A percentile compares a stretch with the other conserved stretches of the same genome.
phyloP scores from a whole-genome alignment of 2,329 filamentous ascomycete genomes.

The Madurella mycetomatis region DNA sequence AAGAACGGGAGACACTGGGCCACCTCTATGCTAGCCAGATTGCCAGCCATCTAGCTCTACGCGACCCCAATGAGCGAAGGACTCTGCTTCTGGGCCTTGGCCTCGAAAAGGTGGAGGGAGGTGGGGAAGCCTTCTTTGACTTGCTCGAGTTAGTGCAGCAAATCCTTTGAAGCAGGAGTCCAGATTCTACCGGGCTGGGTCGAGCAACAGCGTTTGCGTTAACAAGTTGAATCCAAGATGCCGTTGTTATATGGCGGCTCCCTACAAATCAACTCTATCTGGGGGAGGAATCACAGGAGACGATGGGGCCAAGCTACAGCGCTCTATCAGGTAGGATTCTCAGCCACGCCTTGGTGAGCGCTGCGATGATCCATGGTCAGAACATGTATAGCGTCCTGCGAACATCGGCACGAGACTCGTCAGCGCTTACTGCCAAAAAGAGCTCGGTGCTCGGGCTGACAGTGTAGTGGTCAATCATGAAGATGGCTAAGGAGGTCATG shows the following conservation, averaged over 20 bases:
- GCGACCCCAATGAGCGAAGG: conserved; percentile 60
- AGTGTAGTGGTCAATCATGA: background rate
- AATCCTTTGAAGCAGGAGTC: conserved; percentile 40
- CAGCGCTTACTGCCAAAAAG: too few species aligned
- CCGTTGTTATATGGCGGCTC: too few species aligned
- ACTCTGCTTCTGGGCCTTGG: conserved; percentile 61
- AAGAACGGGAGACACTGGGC: conserved; percentile 74
- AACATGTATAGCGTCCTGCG: too few species aligned
- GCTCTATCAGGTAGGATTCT: too few species aligned
- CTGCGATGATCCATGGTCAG: background rate
- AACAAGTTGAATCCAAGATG: too few species aligned
- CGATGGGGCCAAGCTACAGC: too few species aligned
- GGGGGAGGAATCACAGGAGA: too few species aligned
- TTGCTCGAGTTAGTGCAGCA: conserved; percentile 59
- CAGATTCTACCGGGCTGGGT: background rate
- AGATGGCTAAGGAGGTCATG: too few species aligned
- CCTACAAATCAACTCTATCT: too few species aligned
- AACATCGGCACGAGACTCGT: too few species aligned
- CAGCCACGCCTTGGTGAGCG: background rate
- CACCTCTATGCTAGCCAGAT: conserved; percentile 89
- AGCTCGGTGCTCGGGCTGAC: too few species aligned
- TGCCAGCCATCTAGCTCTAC: conserved; percentile 70
- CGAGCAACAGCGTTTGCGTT: too few species aligned
- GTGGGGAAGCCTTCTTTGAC: conserved; percentile 59
- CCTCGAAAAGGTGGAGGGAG: conserved; percentile 45